Percentiles rank a stretch among this genome's conserved stretches.
Conservation (phyloP, 305 asterid genomes). For the Stenogyne calaminthoides region DNA sequence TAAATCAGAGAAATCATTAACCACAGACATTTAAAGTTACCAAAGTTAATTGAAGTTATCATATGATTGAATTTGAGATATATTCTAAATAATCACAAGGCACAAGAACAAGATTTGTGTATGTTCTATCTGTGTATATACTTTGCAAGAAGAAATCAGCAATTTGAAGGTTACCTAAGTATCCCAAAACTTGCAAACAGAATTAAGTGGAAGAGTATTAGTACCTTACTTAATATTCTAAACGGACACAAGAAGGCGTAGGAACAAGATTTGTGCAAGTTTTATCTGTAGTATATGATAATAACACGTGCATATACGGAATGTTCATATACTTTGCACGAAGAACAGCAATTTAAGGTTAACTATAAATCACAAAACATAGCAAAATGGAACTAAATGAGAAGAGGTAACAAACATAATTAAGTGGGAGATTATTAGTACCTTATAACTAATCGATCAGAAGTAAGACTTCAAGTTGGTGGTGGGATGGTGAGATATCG, state of each 20-base stretch:
- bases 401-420: neutral
- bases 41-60: neutral
- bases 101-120: constrained; percentile 9
- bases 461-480: constrained; percentile 40
- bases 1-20: neutral
- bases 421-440: neutral
- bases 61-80: neutral
- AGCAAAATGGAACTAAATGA: neutral
- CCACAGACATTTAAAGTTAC: neutral
- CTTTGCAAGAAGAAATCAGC: no score
- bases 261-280: constrained; percentile 10
- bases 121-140: neutral
- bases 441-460: neutral
- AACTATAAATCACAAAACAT: neutral
- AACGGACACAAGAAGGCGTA: neutral
- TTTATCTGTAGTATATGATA: neutral
- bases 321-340: neutral
- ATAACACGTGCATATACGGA: no score
- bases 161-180: no score
- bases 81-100: neutral
- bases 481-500: constrained; percentile 24
- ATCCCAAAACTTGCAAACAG: no score
- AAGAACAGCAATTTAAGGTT: constrained; percentile 10
- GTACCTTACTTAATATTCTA: neutral
- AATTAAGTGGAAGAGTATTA: no score